Evolutionary conservation across 768 basidiomycete genomes (phyloP).

Genomic region (Lactifluus pinguis): DNA sequence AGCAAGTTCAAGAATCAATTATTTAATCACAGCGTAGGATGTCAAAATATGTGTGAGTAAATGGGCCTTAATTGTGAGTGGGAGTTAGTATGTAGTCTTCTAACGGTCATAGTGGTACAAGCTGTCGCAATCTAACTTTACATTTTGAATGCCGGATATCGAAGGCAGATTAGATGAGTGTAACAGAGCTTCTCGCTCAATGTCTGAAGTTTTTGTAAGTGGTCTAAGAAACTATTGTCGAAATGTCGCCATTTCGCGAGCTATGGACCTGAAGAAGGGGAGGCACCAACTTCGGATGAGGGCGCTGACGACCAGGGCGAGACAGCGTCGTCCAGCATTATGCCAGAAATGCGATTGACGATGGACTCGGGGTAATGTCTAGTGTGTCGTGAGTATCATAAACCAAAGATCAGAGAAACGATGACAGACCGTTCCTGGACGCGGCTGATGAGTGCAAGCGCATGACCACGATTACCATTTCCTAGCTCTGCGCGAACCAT

Average conservation of each 20-base stretch:
- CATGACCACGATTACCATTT: slow-evolving; percentile 61
- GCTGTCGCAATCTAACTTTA: not conserved
- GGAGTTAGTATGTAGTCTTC: slow-evolving; percentile 2
- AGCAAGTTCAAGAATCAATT: not conserved
- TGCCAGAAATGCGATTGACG: slow-evolving; percentile 69
- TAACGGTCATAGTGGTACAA: slow-evolving; percentile 3
- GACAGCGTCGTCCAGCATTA: slow-evolving; percentile 62
- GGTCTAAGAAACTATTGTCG: not conserved
- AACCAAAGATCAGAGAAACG: not conserved
- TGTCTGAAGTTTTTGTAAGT: not conserved
- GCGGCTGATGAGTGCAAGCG: slow-evolving; percentile 58
- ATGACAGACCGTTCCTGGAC: slow-evolving; percentile 58
- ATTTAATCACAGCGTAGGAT: not conserved
- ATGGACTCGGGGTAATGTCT: slow-evolving; percentile 75
- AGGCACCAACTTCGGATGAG: slow-evolving; percentile 7
- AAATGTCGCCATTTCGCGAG: not conserved
- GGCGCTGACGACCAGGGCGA: slow-evolving; percentile 32
- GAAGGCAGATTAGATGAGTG: not conserved
- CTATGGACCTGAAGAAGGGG: slow-evolving; percentile 1
- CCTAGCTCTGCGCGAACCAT: slow-evolving; percentile 92
- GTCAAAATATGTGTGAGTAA: not conserved
- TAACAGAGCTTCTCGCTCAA: not conserved
- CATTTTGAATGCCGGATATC: slow-evolving; percentile 8
- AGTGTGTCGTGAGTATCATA: slow-evolving; percentile 14
- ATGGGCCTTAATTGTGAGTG: not conserved